phyloP scores from a whole-genome alignment of 169 alveolate species.

The Miamiensis avidus region DNA sequence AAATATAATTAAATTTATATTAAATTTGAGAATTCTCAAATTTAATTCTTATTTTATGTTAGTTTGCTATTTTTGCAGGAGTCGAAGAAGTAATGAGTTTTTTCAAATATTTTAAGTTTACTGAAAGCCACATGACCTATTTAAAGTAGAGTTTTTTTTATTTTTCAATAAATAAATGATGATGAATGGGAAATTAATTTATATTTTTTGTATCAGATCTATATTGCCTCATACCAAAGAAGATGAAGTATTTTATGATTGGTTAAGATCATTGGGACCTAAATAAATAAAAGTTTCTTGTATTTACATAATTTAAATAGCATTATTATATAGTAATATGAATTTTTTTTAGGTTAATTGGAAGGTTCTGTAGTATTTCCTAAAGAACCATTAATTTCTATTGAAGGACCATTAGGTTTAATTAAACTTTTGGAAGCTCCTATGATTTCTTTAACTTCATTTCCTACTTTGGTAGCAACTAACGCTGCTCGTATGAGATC shows the following conservation, averaged over 20 bases:
- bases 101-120: constrained; percentile 75
- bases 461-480: constrained; percentile 87
- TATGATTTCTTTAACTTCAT: constrained; percentile 53
- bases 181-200: no score
- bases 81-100: constrained; percentile 81
- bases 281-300: constrained; percentile 37
- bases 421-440: constrained; percentile 89
- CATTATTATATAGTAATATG: neutral
- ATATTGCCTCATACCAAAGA: constrained; percentile 51
- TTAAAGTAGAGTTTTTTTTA: constrained; percentile 29
- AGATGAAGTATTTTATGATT: constrained; percentile 75
- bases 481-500: constrained; percentile 79
- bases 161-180: neutral
- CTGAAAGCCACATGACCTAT: constrained; percentile 75
- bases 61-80: constrained; percentile 44
- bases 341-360: constrained; percentile 25
- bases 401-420: constrained; percentile 88
- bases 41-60: no score
- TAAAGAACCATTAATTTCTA: constrained; percentile 80
- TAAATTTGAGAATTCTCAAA: neutral
- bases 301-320: neutral
- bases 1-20: neutral
- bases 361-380: constrained; percentile 89
- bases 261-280: constrained; percentile 60
- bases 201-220: neutral